Percentiles rank a stretch among this genome's conserved stretches.
Evolutionary conservation across 805 yeast species (phyloP).

Genomic region (Yamadazyma olivae): DNA sequence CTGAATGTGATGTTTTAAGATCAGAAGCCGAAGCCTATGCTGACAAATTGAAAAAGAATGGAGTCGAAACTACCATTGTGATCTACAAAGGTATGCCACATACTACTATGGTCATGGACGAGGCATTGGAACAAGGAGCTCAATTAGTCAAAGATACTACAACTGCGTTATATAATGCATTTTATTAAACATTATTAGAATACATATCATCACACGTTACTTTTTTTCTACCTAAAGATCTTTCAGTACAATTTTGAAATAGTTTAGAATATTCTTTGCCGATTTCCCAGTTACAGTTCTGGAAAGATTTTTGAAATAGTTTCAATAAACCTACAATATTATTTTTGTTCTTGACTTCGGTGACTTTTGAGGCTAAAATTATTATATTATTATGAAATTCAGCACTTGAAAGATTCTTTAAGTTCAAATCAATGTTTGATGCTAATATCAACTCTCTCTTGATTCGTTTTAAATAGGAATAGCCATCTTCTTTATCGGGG

Average conservation of each 20-base stretch:
- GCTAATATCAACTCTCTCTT: not conserved
- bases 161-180: conserved; percentile 25
- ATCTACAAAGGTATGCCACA: conserved; percentile 45
- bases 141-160: conserved; percentile 30
- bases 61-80: conserved; percentile 28
- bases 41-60: conserved; percentile 34
- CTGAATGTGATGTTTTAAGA: conserved; percentile 43
- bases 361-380: conserved; percentile 39
- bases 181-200: conserved; percentile 10
- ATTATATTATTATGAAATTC: conserved; percentile 36
- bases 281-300: conserved; percentile 50
- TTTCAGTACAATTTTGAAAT: conserved; percentile 49
- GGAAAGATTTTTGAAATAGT: conserved; percentile 34
- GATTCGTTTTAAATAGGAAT: conserved; percentile 49
- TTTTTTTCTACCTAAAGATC: conserved; percentile 50
- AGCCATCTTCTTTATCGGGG: conserved; percentile 33
- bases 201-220: conserved; percentile 52
- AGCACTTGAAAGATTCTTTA: conserved; percentile 24
- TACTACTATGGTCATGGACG: conserved; percentile 50
- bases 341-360: conserved; percentile 40
- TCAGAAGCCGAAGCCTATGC: conserved; percentile 44
- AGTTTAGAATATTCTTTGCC: conserved; percentile 55
- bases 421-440: conserved; percentile 3
- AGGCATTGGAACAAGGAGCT: conserved; percentile 29
- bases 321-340: conserved; percentile 55